Conservation (phyloP, 2,329 filamentous ascomycete genomes). For the Hypoxylon sp. region DNA sequence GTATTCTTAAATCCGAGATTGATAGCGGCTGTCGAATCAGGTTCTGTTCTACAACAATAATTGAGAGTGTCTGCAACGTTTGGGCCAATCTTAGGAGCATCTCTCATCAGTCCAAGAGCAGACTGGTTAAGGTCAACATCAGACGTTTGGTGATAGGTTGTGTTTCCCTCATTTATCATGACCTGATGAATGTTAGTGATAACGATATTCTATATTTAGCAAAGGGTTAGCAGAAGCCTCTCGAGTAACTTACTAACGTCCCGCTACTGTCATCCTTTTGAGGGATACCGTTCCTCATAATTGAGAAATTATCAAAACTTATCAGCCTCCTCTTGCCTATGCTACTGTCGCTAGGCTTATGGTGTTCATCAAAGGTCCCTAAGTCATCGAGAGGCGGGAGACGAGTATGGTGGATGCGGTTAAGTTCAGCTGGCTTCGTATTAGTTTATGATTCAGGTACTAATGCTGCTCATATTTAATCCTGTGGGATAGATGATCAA, state of each 20-base stretch:
- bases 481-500: no score
- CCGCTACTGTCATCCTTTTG: neutral
- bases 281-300: neutral
- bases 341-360: no score
- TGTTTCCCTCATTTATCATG: neutral
- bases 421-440: no score
- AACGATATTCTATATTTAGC: neutral
- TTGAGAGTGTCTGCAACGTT: no score
- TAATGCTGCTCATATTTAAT: no score
- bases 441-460: no score
- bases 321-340: no score
- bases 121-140: neutral
- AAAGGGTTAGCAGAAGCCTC: neutral
- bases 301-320: no score
- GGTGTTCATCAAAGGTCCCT: no score
- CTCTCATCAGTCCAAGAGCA: neutral
- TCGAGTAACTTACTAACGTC: neutral
- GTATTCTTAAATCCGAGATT: neutral
- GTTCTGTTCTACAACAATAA: slow-evolving; percentile 1
- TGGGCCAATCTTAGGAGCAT: neutral
- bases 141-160: neutral
- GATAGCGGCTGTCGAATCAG: slow-evolving; percentile 1
- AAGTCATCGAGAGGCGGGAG: no score
- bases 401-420: no score
- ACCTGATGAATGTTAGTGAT: neutral